Evolutionary conservation across 805 yeast species (phyloP), one percentile per base, ranked within the genome.

Genomic region (Suhomyces emberorum): DNA sequence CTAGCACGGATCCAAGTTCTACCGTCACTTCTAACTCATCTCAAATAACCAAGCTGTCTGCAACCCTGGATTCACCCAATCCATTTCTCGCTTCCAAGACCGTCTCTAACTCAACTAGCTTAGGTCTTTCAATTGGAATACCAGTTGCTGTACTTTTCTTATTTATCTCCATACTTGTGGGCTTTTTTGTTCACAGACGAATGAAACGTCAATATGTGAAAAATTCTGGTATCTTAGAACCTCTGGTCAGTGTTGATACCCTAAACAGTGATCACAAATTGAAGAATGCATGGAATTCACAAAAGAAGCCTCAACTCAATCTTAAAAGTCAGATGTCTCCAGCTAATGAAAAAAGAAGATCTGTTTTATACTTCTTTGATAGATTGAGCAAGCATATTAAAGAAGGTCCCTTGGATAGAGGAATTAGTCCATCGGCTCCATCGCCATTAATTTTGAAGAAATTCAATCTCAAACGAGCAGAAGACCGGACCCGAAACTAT

Each of bases 371-470:
- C 15, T 46, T 43, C 31, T 41, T 43, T 17, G 40, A 47, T 22
- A 39, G 64, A 15, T 37, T 60, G 17, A 59, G 65, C 42, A 47
- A 46, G 27, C 47, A 52, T 31, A 42, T 53, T 15, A 50, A 23
- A 24, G 28, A 30, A 7, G 25, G 49, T 4, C 59, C 55, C 15
- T 15, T 38, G 21, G 41, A 37, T n/a, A n/a, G 27, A 30, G 30
- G 20, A 12, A 19, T 21, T 22, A 5, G 9, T 23, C 34, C 33
- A 3, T 20, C 16, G 34, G 19, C 31, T 17, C 7, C 18, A 33
- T 58, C 68, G 4, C 70, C 72, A 0, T 33, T 61, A 24, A 48
- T 59, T 28, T 49, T 64, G 37, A 59, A 58, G 30, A 45, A 59
- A 32, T 65, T 65, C 51, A 54, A 65, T 30, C 52, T 23, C 7